Evolutionary conservation across 2,329 filamentous ascomycete genomes (phyloP).

Genomic region (Calycina marina): DNA sequence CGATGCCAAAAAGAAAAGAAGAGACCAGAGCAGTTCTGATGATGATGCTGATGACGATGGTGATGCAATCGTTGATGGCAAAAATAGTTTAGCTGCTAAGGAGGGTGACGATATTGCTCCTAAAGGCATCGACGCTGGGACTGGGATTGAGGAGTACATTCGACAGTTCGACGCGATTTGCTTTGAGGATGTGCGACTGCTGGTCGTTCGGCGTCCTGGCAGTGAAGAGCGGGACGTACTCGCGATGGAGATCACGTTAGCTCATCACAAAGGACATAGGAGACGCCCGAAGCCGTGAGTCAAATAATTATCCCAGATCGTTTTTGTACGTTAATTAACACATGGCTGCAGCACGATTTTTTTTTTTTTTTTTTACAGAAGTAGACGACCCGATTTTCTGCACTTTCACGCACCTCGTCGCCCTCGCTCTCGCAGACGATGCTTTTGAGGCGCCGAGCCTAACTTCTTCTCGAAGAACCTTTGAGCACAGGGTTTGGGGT

Average conservation of each 20-base stretch:
- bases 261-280: constrained; percentile 9
- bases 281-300: constrained; percentile 11
- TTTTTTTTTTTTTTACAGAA: constrained; percentile 13
- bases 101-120: too few relatives aligned
- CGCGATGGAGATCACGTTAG: constrained; percentile 9
- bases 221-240: constrained; percentile 8
- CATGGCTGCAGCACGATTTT: constrained; percentile 7
- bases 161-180: not conserved
- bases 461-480: constrained; percentile 11
- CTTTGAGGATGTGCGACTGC: not conserved
- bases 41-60: too few relatives aligned
- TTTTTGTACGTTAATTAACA: constrained; percentile 6
- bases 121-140: too few relatives aligned
- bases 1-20: not conserved
- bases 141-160: not conserved
- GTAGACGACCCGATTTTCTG: constrained; percentile 10
- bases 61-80: too few relatives aligned
- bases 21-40: not conserved
- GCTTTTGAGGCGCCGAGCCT: constrained; percentile 6
- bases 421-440: constrained; percentile 7
- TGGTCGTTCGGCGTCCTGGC: too few relatives aligned
- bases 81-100: too few relatives aligned
- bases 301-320: constrained; percentile 1
- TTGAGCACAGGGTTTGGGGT: constrained; percentile 2
- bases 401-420: constrained; percentile 10